Evolutionary conservation across 495 filamentous ascomycete genomes (phyloP), one percentile per base, ranked within the genome.

Genomic region (Neurospora sp.): DNA sequence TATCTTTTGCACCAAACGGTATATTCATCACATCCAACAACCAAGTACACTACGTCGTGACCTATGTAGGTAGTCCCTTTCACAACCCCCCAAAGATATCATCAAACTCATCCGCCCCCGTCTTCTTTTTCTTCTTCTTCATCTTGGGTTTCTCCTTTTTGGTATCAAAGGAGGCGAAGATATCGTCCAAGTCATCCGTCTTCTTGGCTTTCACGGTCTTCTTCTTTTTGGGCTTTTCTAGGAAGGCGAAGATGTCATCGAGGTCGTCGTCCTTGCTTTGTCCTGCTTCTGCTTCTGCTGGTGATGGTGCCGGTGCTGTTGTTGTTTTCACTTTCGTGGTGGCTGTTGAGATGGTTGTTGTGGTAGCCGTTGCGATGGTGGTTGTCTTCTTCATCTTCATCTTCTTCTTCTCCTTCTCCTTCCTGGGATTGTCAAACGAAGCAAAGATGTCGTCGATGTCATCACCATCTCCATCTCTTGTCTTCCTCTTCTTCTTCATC

Each of bases 381-480:
- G 75, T 75, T 7, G 69, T 73, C 37, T 73, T 73, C 1, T 69
- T 27, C 31, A 69, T 74, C 9, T 70, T 40, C 22, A 4, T 35
- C 31, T 35, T 4, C 31, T 35, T 35, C 31, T 40, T 73, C 48
- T 75, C 72, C 45, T 75, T 74, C 48, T 76, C 73, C 41, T 75
- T 75, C 27, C 74, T 76, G 48, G 39, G 72, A 8, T n/a, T 42
- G 12, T 53, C 35, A 4, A 72, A 41, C 1, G 69, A 39, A 35
- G 59, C 69, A 71, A 82, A 82, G 12, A 81, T 74, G 35, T 72
- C 74, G 27, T 81, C 81, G 22, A 81, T 78, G 31, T 81, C 81
- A 31, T 77, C 68, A 7, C 53, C 69, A 5, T 40, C 73, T 20
- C 16, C 44, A 20, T 48, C 73, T 73, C 75, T 73, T 9, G 78